These are phyloP conservation scores for Spizellomyces punctatus DNA, from an alignment of 192 early-diverging fungal genomes.

Conservation along the genomic window DNA sequence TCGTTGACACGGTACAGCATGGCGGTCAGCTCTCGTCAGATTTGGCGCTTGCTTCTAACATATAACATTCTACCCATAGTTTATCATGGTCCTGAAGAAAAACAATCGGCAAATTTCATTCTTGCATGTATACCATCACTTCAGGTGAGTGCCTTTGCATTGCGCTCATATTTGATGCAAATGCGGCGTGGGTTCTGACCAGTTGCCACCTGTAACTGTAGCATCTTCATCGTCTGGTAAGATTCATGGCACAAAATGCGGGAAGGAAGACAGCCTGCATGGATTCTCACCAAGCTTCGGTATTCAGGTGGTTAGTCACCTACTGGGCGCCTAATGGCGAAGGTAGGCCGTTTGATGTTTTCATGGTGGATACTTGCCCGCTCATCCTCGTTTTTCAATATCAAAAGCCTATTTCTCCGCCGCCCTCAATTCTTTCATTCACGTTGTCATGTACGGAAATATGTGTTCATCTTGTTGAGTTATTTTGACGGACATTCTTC, in stretches of 20 bases:
- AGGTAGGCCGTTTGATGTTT: conserved; percentile 19
- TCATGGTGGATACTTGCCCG: neutral
- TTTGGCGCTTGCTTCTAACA: neutral
- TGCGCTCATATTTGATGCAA: neutral
- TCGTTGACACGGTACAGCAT: conserved; percentile 56
- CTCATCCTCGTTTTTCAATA: neutral
- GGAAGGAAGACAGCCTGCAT: too few species aligned
- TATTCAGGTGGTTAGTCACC: conserved; percentile 53
- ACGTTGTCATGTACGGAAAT: conserved; percentile 66
- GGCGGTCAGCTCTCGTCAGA: neutral
- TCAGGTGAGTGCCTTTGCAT: neutral
- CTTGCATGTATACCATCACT: conserved; percentile 69
- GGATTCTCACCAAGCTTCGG: too few species aligned
- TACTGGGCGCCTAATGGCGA: conserved; percentile 62
- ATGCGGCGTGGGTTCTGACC: neutral
- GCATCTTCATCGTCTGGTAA: conserved; percentile 59
- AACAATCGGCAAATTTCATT: conserved; percentile 70
- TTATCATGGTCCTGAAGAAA: conserved; percentile 71
- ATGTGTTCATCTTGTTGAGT: neutral
- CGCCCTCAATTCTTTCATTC: conserved; percentile 62
- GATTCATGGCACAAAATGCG: too few species aligned
- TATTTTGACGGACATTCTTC: neutral
- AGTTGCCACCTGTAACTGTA: conserved; percentile 20
- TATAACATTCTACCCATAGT: conserved; percentile 8
- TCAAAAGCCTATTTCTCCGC: conserved; percentile 50